Base-by-base conservation (phyloP, 1,284 basidiomycete genomes). In the Mycosarcoma mackinlayi region DNA sequence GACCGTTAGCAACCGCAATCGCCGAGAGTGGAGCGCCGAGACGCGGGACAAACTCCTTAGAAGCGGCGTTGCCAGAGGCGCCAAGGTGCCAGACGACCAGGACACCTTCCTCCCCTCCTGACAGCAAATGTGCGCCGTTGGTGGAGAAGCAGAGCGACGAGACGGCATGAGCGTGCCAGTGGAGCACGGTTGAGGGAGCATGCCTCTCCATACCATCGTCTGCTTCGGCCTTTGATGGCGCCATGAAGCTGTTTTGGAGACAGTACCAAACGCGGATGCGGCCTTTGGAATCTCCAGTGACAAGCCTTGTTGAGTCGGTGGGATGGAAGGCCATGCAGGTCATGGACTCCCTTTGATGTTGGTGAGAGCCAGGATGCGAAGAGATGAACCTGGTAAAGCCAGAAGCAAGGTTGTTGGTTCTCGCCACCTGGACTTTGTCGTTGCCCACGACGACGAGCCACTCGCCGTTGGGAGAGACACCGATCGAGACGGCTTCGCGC, bases 81-180 rank as follows among this genome's bases (percentile, higher is more conserved):
- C 56, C 60, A 9, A 82, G 66, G 53, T 79, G 75, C 96, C 96
- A 99, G 55, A 96, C 89, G 23, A 98, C 95, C 8, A 98, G 84
- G 1, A 97, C 95, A 31, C 92, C 89, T 84, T 98, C 96, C 82
- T 98, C 93, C 40, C 96, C 96, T 71, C 94, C 96, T 53, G 92
- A 96, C 44, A 98, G 84, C 19, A 99, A 85, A 81, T 97, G 94
- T 3, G 93, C 91, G 13, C 96, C 96, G 71, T 94, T 94, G 2
- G 89, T 84, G 0, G 93, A 92, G 83, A 97, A 99, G 0, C 90
- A 86, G 24, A 99, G 84, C 2, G 92, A 91, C 2, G 91, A 89
- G n/a, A 98, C 92, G 6, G 93, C 88, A 82, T 98, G 94, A 0
- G 95, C 91, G 81, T 99, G 96, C 96, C 96, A 99, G 83, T 98